Evolutionary conservation across 2,329 filamentous ascomycete species (phyloP).

Genomic region (Aureobasidium sp.): DNA sequence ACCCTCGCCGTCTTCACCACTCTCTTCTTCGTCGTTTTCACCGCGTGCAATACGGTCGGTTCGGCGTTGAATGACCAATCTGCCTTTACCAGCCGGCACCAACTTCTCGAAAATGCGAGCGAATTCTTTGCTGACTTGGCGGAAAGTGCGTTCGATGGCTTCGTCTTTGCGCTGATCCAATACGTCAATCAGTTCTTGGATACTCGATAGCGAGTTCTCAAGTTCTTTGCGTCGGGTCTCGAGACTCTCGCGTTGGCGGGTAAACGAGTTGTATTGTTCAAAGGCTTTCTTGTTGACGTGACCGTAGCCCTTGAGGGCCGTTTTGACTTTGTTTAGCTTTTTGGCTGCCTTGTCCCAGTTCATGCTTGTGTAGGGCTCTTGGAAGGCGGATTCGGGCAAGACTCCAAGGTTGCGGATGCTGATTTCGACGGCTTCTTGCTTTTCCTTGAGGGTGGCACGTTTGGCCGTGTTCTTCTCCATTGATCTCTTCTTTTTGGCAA

Average conservation of each 20-base stretch:
- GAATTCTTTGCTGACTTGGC: conserved; percentile 92
- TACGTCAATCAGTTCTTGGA: conserved; percentile 85
- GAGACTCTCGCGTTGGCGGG: conserved; percentile 79
- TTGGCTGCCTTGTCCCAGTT: conserved; percentile 60
- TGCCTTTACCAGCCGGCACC: conserved; percentile 85
- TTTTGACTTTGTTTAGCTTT: conserved; percentile 82
- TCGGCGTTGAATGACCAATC: conserved; percentile 86
- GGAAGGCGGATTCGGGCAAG: conserved; percentile 86
- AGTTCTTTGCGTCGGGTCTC: conserved; percentile 80
- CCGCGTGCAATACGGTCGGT: conserved; percentile 60
- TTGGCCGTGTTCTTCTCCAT: conserved; percentile 91
- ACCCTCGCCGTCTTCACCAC: conserved; percentile 29
- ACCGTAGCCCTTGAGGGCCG: conserved; percentile 89
- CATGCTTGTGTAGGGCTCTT: conserved; percentile 72
- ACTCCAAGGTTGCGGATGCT: conserved; percentile 91
- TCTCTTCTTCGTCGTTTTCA: conserved; percentile 54
- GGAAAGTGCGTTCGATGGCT: conserved; percentile 96
- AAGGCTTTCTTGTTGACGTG: conserved; percentile 99
- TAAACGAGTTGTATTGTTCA: conserved; percentile 98
- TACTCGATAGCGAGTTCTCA: conserved; percentile 76
- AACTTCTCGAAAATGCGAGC: conserved; percentile 88
- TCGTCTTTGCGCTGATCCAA: conserved; percentile 95
- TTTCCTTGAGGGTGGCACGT: conserved; percentile 69
- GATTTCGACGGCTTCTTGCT: conserved; percentile 72
- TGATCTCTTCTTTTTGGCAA: conserved; percentile 78